These are phyloP conservation scores for Pouteria campechiana DNA, from an alignment of 179 eudicot species.

Conservation along the genomic window DNA sequence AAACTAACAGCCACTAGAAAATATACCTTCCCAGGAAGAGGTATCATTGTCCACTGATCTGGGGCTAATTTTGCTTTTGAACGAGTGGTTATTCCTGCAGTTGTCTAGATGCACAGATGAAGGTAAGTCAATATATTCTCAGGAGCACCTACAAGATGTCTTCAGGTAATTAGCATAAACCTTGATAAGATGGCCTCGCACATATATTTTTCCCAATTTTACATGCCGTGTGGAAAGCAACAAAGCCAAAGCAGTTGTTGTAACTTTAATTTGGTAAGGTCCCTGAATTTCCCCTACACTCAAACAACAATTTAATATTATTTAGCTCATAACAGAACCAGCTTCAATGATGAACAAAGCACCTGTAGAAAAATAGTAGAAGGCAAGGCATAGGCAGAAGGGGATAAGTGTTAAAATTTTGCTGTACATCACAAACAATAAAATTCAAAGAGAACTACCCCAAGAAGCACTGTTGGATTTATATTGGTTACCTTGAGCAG, in stretches of 20 bases:
- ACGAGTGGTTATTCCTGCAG: slow-evolving; percentile 87
- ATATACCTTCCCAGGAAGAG: slow-evolving; percentile 77
- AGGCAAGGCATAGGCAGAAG: no score
- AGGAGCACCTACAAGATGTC: not conserved
- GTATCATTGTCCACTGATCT: slow-evolving; percentile 76
- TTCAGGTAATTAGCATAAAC: slow-evolving; percentile 23
- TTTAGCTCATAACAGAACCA: not conserved
- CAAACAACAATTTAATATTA: not conserved
- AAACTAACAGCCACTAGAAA: no score
- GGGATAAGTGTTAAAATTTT: no score
- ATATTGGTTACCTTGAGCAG: no score
- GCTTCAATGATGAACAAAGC: no score
- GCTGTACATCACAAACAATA: no score
- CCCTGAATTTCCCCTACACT: slow-evolving; percentile 89
- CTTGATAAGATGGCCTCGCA: slow-evolving; percentile 75
- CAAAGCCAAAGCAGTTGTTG: slow-evolving; percentile 86
- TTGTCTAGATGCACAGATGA: slow-evolving; percentile 51
- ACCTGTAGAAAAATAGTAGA: no score
- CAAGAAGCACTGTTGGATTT: no score
- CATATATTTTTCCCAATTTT: slow-evolving; percentile 54
- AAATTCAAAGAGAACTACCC: no score
- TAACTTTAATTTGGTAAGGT: slow-evolving; percentile 89
- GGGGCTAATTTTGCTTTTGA: slow-evolving; percentile 80
- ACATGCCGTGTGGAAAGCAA: slow-evolving; percentile 71
- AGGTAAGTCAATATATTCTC: no score